Percentiles rank a stretch among this genome's conserved stretches.
Conservation (phyloP, 2,329 filamentous ascomycete species). For the Epichloe gansuensis region DNA sequence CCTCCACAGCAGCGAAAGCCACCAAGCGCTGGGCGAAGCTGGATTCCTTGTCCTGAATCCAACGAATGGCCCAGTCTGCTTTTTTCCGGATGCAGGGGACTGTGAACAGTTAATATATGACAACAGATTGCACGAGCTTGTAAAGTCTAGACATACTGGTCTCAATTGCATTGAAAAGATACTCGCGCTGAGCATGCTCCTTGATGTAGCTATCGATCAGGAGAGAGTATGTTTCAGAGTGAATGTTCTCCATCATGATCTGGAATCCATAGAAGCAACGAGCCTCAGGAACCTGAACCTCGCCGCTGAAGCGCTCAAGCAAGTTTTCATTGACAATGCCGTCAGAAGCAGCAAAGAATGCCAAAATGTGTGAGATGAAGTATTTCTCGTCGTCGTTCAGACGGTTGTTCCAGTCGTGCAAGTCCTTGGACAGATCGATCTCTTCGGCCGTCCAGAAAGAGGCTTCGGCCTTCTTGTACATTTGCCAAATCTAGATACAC, state of each 20-base stretch:
- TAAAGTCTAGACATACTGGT: slow-evolving; percentile 54
- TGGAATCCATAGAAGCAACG: slow-evolving; percentile 99
- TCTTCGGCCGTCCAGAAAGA: slow-evolving; percentile 99
- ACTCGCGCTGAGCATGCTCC: slow-evolving; percentile 83
- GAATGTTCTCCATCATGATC: slow-evolving; percentile 99
- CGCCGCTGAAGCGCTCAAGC: slow-evolving; percentile 89
- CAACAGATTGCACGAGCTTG: slow-evolving; percentile 3
- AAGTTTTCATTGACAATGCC: slow-evolving; percentile 99
- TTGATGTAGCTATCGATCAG: slow-evolving; percentile 99
- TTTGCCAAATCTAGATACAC: slow-evolving; percentile 79
- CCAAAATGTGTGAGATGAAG: slow-evolving; percentile 96
- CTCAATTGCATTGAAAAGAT: slow-evolving; percentile 97
- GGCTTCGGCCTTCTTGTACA: slow-evolving; percentile 99
- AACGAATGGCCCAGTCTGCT: slow-evolving; percentile 91
- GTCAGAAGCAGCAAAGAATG: slow-evolving; percentile 97
- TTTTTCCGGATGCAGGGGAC: slow-evolving; percentile 97
- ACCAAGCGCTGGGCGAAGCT: slow-evolving; percentile 93
- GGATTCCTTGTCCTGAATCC: slow-evolving; percentile 88
- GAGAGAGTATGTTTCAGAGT: slow-evolving; percentile 98
- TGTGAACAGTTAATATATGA: slow-evolving; percentile 19
- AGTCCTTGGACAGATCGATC: slow-evolving; percentile 96
- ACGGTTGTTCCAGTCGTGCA: slow-evolving; percentile 98
- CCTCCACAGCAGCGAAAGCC: slow-evolving; percentile 94
- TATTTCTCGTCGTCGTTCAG: slow-evolving; percentile 94
- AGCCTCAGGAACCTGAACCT: slow-evolving; percentile 94